A percentile compares a stretch with the other conserved stretches of the same genome.
phyloP scores from a whole-genome alignment of 2,329 filamentous ascomycete genomes.

The Alternaria postmessia region DNA sequence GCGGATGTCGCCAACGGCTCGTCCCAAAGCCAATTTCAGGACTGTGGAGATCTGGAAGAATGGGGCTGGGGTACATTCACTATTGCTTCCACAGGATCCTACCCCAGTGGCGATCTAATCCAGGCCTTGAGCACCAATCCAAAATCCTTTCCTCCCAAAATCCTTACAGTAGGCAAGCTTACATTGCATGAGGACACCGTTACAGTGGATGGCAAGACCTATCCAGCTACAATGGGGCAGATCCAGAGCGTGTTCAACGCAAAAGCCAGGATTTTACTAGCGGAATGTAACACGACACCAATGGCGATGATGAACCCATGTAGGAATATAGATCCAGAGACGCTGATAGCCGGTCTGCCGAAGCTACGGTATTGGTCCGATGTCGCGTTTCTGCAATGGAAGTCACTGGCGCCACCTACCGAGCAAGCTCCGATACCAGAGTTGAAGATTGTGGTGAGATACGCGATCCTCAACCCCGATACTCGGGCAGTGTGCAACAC shows the following conservation, averaged over 20 bases:
- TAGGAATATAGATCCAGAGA: neutral
- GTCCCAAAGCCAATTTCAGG: neutral
- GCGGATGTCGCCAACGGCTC: neutral
- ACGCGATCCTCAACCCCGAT: neutral
- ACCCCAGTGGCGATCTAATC: neutral
- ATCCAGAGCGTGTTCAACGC: neutral
- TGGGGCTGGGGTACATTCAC: neutral
- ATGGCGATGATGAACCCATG: neutral
- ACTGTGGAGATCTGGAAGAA: neutral
- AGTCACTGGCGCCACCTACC: neutral
- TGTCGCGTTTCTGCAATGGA: slow-evolving; percentile 12
- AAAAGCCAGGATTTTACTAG: neutral
- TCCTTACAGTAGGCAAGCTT: neutral
- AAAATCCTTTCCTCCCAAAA: neutral
- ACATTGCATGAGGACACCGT: neutral
- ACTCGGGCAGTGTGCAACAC: neutral
- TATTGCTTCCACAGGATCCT: neutral
- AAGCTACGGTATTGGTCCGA: slow-evolving; percentile 11
- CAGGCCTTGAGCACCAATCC: neutral
- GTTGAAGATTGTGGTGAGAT: neutral
- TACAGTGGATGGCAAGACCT: neutral
- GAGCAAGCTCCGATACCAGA: neutral
- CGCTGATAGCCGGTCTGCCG: neutral
- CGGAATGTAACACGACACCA: neutral
- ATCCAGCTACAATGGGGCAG: neutral